Percentiles rank a stretch among this genome's conserved stretches.
Conservation (phyloP, 2,329 filamentous ascomycete species). For the Diaporthe velutina region DNA sequence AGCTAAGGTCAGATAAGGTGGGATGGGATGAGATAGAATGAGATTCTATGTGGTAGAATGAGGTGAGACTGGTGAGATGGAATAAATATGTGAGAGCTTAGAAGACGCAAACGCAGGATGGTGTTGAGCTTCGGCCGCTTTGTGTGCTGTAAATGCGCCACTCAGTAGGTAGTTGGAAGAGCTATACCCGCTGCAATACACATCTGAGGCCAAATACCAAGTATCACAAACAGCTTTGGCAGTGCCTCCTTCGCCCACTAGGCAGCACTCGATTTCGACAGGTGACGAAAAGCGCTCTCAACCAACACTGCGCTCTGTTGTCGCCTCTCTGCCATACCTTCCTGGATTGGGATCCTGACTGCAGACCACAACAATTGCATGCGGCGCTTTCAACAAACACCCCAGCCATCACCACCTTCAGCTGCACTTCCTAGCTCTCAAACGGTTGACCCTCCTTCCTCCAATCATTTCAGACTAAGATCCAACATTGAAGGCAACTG, state of each 20-base stretch:
- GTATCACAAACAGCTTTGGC: not conserved
- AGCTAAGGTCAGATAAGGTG: not conserved
- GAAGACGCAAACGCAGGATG: not conserved
- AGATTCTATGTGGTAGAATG: not conserved
- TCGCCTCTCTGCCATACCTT: not conserved
- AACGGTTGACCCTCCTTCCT: too few relatives aligned
- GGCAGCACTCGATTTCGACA: not conserved
- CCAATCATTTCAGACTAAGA: not conserved
- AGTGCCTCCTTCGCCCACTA: too few relatives aligned
- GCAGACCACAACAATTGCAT: not conserved
- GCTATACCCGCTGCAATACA: not conserved
- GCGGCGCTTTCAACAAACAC: not conserved
- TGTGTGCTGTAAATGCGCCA: not conserved
- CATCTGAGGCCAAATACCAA: not conserved
- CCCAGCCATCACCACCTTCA: not conserved
- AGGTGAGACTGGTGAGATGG: slow-evolving; percentile 3
- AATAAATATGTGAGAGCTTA: not conserved
- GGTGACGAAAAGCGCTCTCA: not conserved
- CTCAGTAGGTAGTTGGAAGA: not conserved
- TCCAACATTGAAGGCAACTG: not conserved
- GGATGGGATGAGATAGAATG: not conserved
- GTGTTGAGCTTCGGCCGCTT: slow-evolving; percentile 14
- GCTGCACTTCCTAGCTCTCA: not conserved
- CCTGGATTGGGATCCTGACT: not conserved
- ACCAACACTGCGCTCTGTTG: not conserved